Conservation (phyloP, 768 basidiomycete genomes). For the Bullera alba region DNA sequence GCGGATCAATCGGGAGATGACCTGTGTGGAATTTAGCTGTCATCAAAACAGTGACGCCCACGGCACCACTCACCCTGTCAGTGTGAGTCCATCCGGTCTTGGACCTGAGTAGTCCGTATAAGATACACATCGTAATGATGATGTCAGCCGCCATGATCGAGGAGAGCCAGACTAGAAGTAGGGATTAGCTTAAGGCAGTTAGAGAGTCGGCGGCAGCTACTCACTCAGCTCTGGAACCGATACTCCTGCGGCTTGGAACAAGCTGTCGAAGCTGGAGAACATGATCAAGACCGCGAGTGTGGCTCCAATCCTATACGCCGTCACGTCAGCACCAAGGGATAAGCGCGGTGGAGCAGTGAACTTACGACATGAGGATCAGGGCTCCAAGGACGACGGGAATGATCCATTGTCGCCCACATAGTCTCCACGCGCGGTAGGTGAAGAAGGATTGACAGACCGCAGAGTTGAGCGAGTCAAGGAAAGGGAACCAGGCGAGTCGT, state of each 20-base stretch:
- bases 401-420: conserved; percentile 4
- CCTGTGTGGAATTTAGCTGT: conserved; percentile 7
- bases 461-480: conserved; percentile 17
- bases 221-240: conserved; percentile 5
- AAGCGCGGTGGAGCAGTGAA: no score
- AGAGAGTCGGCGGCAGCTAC: background rate
- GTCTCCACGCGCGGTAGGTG: conserved; percentile 15
- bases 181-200: background rate
- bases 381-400: conserved; percentile 4
- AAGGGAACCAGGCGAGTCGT: conserved; percentile 12
- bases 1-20: conserved; percentile 12
- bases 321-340: background rate
- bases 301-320: conserved; percentile 9
- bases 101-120: conserved; percentile 19
- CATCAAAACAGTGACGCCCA: background rate
- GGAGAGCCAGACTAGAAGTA: conserved; percentile 16
- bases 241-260: conserved; percentile 12
- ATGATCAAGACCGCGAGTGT: conserved; percentile 16
- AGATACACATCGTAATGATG: conserved; percentile 23
- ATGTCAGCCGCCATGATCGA: conserved; percentile 20
- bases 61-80: conserved; percentile 14
- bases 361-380: conserved; percentile 4
- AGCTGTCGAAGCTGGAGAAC: conserved; percentile 8
- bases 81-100: conserved; percentile 31
- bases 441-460: conserved; percentile 16